Conservation (phyloP, 1,284 basidiomycete species). For the Rhodotorula mucilaginosa region DNA sequence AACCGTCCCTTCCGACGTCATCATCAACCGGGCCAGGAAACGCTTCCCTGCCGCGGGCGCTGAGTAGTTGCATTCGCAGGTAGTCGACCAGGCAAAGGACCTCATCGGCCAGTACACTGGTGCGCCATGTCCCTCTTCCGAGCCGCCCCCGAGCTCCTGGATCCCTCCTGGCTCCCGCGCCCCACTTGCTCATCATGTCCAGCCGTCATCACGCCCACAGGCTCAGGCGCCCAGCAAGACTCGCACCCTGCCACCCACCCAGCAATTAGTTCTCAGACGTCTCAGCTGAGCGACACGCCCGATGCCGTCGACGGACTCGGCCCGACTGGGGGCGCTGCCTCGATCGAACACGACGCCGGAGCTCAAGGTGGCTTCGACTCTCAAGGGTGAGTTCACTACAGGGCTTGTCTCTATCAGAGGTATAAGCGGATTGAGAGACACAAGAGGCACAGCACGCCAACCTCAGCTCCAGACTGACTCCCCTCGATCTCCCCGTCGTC, state of each 20-base stretch:
- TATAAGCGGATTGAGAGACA: too few relatives aligned
- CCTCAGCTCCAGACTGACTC: not conserved
- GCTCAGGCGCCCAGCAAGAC: not conserved
- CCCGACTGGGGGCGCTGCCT: constrained; percentile 4
- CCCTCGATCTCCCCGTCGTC: not conserved
- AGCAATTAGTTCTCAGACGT: not conserved
- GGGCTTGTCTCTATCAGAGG: too few relatives aligned
- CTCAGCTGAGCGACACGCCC: not conserved
- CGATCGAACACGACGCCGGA: not conserved
- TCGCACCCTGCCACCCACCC: not conserved
- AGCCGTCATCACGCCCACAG: not conserved
- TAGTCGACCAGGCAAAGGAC: constrained; percentile 20
- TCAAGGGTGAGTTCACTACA: not conserved
- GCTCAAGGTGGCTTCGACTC: not conserved
- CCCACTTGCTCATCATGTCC: not conserved
- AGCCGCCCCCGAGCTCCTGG: not conserved
- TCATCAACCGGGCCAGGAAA: not conserved
- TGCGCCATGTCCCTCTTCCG: not conserved
- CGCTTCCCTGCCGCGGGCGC: accelerated
- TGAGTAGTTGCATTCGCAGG: not conserved
- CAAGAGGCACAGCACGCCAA: too few relatives aligned
- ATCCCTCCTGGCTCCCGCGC: too few relatives aligned
- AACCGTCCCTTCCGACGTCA: not conserved
- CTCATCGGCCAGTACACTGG: constrained; percentile 10
- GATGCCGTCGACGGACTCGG: constrained; percentile 7